Percentiles rank a stretch among this genome's conserved stretches.
phyloP scores from a whole-genome alignment of 2,329 filamentous ascomycete genomes.

The Fonsecaea nubica region DNA sequence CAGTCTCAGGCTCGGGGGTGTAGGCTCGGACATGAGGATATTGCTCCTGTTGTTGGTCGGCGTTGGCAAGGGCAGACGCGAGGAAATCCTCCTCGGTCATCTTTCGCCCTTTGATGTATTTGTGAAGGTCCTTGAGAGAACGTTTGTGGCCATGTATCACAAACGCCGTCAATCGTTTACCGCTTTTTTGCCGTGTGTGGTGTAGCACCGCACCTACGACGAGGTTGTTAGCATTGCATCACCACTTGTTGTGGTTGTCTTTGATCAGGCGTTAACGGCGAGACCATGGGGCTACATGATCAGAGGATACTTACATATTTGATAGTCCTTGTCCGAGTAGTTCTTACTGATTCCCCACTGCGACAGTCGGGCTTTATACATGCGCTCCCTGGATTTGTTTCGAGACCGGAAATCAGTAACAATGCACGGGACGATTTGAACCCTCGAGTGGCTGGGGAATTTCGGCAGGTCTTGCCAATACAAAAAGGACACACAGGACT shows the following conservation, averaged over 20 bases:
- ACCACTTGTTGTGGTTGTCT: not conserved
- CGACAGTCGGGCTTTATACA: conserved; percentile 39
- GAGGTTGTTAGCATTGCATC: not conserved
- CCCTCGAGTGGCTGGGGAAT: conserved; percentile 18
- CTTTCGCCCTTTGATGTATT: conserved; percentile 40
- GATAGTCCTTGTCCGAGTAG: conserved; percentile 41
- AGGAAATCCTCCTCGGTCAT: conserved; percentile 40
- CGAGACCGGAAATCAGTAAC: conserved; percentile 12
- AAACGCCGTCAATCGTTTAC: conserved; percentile 37
- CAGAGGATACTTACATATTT: conserved; percentile 28
- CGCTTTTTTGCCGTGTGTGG: conserved; percentile 35
- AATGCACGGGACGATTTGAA: conserved; percentile 1
- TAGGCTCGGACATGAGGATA: conserved; percentile 38
- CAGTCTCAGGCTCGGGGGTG: conserved; percentile 35
- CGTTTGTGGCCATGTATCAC: conserved; percentile 38
- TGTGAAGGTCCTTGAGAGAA: conserved; percentile 39
- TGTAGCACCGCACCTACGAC: conserved; percentile 30
- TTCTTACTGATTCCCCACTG: conserved; percentile 41
- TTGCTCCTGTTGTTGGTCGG: conserved; percentile 29
- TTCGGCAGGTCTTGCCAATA: not conserved
- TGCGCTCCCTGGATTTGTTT: conserved; percentile 28
- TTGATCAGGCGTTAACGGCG: no score
- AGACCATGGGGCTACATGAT: no score
- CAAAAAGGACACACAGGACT: conserved; percentile 16
- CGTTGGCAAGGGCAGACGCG: conserved; percentile 32